Percentiles rank a stretch among this genome's conserved stretches.
Conservation (phyloP, 371 early-diverging fungal species). For the Circinella minor region DNA sequence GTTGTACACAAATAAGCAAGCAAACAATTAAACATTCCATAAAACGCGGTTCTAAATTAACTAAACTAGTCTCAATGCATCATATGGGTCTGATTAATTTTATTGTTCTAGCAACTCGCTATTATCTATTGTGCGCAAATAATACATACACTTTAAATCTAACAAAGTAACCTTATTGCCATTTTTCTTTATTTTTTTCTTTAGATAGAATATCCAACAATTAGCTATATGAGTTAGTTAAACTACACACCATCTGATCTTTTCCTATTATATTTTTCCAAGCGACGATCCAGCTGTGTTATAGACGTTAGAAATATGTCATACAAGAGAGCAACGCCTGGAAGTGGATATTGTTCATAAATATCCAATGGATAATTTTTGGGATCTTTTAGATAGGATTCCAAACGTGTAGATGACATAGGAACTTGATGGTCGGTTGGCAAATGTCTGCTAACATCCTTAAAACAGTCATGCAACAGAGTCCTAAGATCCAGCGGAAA, state of each 20-base stretch:
- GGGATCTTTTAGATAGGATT: not conserved
- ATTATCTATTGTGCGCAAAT: too few species aligned
- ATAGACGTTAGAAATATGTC: not conserved
- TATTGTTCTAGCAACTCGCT: too few species aligned
- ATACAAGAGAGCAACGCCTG: conserved; percentile 5
- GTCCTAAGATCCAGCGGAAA: not conserved
- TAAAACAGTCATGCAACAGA: not conserved
- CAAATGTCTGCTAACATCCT: not conserved
- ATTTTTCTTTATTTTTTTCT: too few species aligned
- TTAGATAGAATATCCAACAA: too few species aligned
- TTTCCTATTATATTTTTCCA: not conserved
- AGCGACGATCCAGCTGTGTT: not conserved
- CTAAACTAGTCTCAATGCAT: too few species aligned
- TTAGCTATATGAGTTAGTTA: too few species aligned
- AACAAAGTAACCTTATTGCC: too few species aligned
- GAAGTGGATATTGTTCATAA: conserved; percentile 9
- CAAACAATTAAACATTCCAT: too few species aligned
- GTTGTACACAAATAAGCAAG: too few species aligned
- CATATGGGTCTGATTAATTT: too few species aligned
- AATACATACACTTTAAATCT: too few species aligned
- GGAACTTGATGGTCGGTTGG: conserved; percentile 8
- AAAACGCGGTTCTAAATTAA: too few species aligned
- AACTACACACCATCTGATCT: not conserved
- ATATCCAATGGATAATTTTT: not conserved
- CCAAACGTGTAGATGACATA: not conserved